Base-by-base conservation (phyloP, 2,329 filamentous ascomycete genomes). In the Beauveria rudraprayagi region DNA sequence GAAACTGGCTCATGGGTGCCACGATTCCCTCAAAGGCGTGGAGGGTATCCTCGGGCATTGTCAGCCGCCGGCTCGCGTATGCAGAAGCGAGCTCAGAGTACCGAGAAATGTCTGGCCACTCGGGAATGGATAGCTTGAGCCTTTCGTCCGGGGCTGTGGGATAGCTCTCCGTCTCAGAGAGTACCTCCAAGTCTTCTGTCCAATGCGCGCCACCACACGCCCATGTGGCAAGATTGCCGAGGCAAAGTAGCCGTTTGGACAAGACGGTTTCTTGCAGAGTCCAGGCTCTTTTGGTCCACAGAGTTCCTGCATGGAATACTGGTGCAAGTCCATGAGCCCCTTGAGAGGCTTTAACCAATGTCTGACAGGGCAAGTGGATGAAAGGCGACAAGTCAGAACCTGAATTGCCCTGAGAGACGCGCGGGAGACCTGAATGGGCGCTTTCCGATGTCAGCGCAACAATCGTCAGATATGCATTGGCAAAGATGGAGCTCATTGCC, bases 191-290 rank as follows among this genome's bases (percentile, higher is more conserved):
- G 37, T 62, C 61, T 51, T 62, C 61, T 14, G 46, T 41, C 61
- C 61, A 62, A 5, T 62, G 44, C 8, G 56, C 56, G 43, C 56
- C 46, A 37, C 44, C 26, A 51, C 61, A 62, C n/a, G 51, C 50
- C 61, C 61, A 62, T 6, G 61, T 41, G 2, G 56, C 56, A n/a
- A 62, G 50, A 5, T 16, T 14, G 34, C 50, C 43, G 8, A 62
- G 46, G 22, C 56, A 46, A 51, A 62, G 41, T 7, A 62, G 43
- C 2, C 61, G 28, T 16, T 40, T 60, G 14, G 61, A 62, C n/a
- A 62, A 60, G 10, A 60, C 61, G 11, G 48, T 50, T 16, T 62
- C 61, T 51, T 62, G 61, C 8, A 62, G 43, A 7, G 61, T 62
- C 61, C 61, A 62, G 8, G 56, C 61, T 51, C 61, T 43, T 19